phyloP scores from a whole-genome alignment of 2,329 filamentous ascomycete species.

The Graphilbum ipis-grandicollis region DNA sequence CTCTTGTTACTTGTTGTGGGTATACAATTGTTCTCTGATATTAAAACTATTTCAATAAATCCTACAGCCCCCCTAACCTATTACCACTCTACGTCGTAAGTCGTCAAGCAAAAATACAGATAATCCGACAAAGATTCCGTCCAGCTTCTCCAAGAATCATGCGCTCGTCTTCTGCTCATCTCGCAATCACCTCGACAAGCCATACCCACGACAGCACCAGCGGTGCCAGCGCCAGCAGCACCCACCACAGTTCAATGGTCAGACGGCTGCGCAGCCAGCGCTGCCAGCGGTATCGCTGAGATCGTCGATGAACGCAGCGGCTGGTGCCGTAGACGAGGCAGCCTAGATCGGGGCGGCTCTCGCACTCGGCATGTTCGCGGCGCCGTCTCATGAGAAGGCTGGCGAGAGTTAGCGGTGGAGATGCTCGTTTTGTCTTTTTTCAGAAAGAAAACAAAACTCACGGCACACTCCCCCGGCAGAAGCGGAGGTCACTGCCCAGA shows the following conservation, averaged over 20 bases:
- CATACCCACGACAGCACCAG: conserved; percentile 22
- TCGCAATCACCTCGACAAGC: conserved; percentile 11
- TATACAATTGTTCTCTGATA: too few relatives aligned
- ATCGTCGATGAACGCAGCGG: conserved; percentile 26
- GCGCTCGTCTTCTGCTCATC: background rate
- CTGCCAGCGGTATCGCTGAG: conserved; percentile 23
- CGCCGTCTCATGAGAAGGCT: conserved; percentile 41
- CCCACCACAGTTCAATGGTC: conserved; percentile 31
- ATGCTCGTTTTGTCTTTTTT: too few relatives aligned
- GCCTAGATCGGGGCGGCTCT: conserved; percentile 36
- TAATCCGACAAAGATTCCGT: too few relatives aligned
- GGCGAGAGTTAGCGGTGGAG: background rate
- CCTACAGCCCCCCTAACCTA: too few relatives aligned
- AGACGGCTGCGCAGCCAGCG: conserved; percentile 26
- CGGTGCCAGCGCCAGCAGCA: conserved; percentile 24
- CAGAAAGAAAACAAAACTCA: conserved; percentile 17
- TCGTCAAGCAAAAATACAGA: too few relatives aligned
- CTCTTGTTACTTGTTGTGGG: too few relatives aligned
- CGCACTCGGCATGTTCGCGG: conserved; percentile 43
- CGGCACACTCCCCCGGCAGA: conserved; percentile 43
- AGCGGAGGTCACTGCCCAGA: conserved; percentile 38
- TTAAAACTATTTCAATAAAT: too few relatives aligned
- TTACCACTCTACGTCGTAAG: too few relatives aligned
- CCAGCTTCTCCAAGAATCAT: too few relatives aligned
- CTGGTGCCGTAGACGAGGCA: conserved; percentile 35